Evolutionary conservation across 768 basidiomycete species (phyloP).

Genomic region (Auriscalpium microsporum): DNA sequence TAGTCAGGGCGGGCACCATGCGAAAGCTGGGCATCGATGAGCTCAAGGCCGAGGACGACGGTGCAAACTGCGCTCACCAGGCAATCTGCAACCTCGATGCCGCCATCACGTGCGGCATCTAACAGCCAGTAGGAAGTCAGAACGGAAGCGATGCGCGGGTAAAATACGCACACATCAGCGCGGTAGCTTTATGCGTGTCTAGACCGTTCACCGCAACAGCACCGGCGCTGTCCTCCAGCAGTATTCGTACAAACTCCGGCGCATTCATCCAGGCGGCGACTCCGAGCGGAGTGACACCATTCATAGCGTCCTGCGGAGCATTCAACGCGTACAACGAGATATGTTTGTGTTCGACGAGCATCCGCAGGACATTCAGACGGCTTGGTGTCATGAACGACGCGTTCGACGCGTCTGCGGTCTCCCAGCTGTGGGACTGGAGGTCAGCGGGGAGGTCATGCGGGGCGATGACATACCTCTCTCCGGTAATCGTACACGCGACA

Average conservation of each 20-base stretch:
- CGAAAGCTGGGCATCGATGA: conserved; percentile 35
- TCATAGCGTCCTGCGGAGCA: conserved; percentile 60
- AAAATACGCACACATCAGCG: conserved; percentile 68
- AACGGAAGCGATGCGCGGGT: neutral
- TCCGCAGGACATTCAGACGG: conserved; percentile 50
- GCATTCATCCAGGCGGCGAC: conserved; percentile 74
- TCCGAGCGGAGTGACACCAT: conserved; percentile 68
- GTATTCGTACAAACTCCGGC: conserved; percentile 46
- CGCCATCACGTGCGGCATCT: conserved; percentile 76
- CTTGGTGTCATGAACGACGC: conserved; percentile 54
- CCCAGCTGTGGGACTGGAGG: conserved; percentile 41
- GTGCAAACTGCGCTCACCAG: conserved; percentile 39
- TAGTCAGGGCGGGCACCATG: conserved; percentile 69
- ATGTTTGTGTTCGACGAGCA: conserved; percentile 45
- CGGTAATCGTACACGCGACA: conserved; percentile 63
- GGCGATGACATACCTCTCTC: conserved; percentile 47
- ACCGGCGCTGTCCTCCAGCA: conserved; percentile 57
- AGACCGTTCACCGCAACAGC: conserved; percentile 64
- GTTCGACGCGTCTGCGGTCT: conserved; percentile 59
- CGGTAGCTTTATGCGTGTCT: conserved; percentile 69
- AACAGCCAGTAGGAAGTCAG: conserved; percentile 7
- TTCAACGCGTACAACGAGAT: conserved; percentile 66
- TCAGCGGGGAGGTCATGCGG: conserved; percentile 1
- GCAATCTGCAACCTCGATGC: conserved; percentile 53
- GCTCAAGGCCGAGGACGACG: neutral